Evolutionary conservation across 441 rosid species (phyloP).

Genomic region (Pelargonium citronellum): DNA sequence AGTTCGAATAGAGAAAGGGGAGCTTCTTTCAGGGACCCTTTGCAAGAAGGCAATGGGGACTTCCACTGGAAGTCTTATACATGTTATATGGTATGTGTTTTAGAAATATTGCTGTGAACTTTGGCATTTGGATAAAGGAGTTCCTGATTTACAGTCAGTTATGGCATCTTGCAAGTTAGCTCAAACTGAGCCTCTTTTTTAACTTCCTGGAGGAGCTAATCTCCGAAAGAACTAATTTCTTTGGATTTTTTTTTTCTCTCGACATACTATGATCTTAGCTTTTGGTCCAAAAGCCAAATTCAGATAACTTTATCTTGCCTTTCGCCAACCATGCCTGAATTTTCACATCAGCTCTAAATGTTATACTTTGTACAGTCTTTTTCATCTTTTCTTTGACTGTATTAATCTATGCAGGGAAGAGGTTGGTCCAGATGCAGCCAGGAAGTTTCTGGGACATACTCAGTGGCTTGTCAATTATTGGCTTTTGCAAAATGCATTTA

Average conservation of each 20-base stretch:
- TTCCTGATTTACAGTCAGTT: background rate
- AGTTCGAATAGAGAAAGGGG: conserved; percentile 92
- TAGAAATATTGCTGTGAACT: background rate
- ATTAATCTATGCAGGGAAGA: conserved; percentile 65
- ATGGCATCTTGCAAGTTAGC: background rate
- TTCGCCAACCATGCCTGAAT: background rate
- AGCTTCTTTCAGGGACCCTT: conserved; percentile 83
- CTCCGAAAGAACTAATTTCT: background rate
- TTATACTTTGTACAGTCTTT: conserved; percentile 6
- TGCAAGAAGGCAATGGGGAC: conserved; percentile 98
- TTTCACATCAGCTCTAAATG: background rate
- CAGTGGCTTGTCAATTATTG: conserved; percentile 99
- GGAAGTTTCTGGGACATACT: conserved; percentile 97
- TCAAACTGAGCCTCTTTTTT: background rate
- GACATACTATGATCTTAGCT: background rate
- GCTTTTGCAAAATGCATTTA: conserved; percentile 94
- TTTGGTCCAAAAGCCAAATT: background rate
- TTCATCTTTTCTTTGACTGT: conserved; percentile 1
- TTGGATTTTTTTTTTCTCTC: background rate
- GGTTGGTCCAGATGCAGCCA: conserved; percentile 99
- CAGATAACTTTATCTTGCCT: background rate
- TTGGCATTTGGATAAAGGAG: background rate
- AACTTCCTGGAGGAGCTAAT: background rate
- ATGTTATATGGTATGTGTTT: conserved; percentile 77
- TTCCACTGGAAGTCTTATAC: conserved; percentile 91